Conservation (phyloP, 2,329 filamentous ascomycete genomes). For the Zymoseptoria ardabiliae region DNA sequence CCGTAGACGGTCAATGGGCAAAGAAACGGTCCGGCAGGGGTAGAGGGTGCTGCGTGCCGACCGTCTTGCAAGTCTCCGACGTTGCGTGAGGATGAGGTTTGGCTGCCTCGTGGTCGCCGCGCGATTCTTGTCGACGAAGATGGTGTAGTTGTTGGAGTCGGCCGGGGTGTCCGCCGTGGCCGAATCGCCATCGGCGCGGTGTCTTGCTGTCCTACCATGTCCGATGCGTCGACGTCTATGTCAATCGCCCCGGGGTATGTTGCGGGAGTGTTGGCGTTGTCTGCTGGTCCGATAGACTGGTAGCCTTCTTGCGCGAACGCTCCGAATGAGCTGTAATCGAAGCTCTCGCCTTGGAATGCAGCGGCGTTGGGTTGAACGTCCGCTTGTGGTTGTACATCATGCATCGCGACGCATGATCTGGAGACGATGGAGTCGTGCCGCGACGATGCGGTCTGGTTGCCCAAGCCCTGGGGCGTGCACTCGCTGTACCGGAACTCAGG, state of each 20-base stretch:
- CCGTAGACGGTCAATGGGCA: conserved; percentile 76
- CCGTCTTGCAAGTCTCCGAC: background rate
- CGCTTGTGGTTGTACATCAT: conserved; percentile 19
- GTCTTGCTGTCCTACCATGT: background rate
- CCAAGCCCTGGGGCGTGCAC: background rate
- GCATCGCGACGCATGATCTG: conserved; percentile 15
- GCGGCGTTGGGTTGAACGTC: conserved; percentile 12
- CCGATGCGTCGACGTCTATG: background rate
- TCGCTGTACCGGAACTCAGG: background rate
- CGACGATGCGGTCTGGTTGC: background rate
- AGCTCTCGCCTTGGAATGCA: conserved; percentile 6
- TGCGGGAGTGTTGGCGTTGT: conserved; percentile 2
- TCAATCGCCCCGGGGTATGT: background rate
- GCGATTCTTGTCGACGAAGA: conserved; percentile 5
- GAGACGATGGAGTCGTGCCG: background rate
- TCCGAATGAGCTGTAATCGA: conserved; percentile 6
- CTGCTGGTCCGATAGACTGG: conserved; percentile 10
- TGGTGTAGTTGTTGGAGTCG: background rate
- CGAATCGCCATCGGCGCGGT: conserved; percentile 7
- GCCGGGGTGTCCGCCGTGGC: conserved; percentile 10
- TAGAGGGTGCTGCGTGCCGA: background rate
- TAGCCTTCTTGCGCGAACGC: conserved; percentile 20
- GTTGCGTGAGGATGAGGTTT: conserved; percentile 6
- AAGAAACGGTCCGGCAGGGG: conserved; percentile 45
- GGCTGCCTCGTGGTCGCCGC: conserved; percentile 12